Conservation (phyloP, 495 filamentous ascomycete species). For the Penicillium verhagenii region DNA sequence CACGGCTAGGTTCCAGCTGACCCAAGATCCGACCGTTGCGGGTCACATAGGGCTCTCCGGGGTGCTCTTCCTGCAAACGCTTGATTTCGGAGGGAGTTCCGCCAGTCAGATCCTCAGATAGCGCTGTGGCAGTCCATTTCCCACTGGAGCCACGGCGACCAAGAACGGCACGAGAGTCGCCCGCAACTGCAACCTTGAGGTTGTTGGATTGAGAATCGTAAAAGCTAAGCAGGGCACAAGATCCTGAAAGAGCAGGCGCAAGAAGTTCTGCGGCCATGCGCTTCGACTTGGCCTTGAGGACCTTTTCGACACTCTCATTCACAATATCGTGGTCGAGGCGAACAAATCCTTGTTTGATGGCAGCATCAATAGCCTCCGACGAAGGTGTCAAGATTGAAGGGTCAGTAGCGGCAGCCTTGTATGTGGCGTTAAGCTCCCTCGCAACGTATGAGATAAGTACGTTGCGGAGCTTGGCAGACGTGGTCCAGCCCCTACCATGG, state of each 20-base stretch:
- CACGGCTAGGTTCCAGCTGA: constrained; percentile 84
- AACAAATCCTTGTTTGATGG: constrained; percentile 91
- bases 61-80: constrained; percentile 79
- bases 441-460: constrained; percentile 88
- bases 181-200: constrained; percentile 88
- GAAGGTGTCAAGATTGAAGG: constrained; percentile 56
- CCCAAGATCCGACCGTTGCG: constrained; percentile 87
- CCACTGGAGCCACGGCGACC: constrained; percentile 74
- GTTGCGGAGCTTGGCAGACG: constrained; percentile 92
- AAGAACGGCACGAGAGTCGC: constrained; percentile 90
- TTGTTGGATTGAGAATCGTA: constrained; percentile 84
- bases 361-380: constrained; percentile 76
- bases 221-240: constrained; percentile 93
- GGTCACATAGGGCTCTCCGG: constrained; percentile 80
- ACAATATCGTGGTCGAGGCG: constrained; percentile 91
- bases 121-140: constrained; percentile 87
- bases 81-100: constrained; percentile 77
- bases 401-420: constrained; percentile 71
- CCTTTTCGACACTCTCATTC: constrained; percentile 81
- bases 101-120: constrained; percentile 93
- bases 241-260: constrained; percentile 90
- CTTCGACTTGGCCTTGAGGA: constrained; percentile 83
- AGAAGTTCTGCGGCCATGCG: constrained; percentile 83
- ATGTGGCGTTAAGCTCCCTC: constrained; percentile 89
- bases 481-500: constrained; percentile 84